phyloP scores from a whole-genome alignment of 192 early-diverging fungal species.

The Entomortierella chlamydospora region DNA sequence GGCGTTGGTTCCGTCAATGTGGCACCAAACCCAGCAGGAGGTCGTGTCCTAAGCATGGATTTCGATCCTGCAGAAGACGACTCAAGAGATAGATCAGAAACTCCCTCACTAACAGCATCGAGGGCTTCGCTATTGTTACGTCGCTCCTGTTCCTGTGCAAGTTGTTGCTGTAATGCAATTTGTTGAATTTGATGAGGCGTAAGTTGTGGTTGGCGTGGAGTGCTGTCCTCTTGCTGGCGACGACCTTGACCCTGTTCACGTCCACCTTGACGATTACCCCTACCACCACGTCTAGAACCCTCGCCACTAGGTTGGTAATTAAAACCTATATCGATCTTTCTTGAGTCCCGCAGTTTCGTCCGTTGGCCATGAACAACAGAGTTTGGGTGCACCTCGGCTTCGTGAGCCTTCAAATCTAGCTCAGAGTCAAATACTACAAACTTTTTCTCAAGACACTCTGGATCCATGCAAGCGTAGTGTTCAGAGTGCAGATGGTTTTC shows the following conservation, averaged over 20 bases:
- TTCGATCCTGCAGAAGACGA: slow-evolving; percentile 1
- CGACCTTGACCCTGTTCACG: slow-evolving; percentile 24
- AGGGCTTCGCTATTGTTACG: slow-evolving; percentile 27
- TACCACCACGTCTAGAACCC: slow-evolving; percentile 17
- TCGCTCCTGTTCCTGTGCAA: slow-evolving; percentile 40
- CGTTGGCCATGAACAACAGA: slow-evolving; percentile 34
- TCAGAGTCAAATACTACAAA: slow-evolving; percentile 96
- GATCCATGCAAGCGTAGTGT: slow-evolving; percentile 84
- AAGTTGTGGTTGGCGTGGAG: slow-evolving; percentile 29
- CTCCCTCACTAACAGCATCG: background rate
- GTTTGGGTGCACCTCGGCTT: slow-evolving; percentile 64
- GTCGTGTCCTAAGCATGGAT: slow-evolving; percentile 42
- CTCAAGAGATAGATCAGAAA: slow-evolving; percentile 19
- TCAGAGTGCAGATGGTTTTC: slow-evolving; percentile 82
- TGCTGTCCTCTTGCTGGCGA: slow-evolving; percentile 10
- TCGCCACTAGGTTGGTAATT: slow-evolving; percentile 24
- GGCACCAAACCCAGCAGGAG: slow-evolving; percentile 47
- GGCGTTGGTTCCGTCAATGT: slow-evolving; percentile 28
- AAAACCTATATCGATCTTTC: slow-evolving; percentile 39
- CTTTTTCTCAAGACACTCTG: slow-evolving; percentile 90
- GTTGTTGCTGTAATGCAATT: slow-evolving; percentile 42
- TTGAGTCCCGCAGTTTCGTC: slow-evolving; percentile 29
- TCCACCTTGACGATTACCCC: slow-evolving; percentile 22
- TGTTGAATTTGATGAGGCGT: slow-evolving; percentile 53
- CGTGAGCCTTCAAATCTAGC: slow-evolving; percentile 92